Conservation (phyloP, 2,329 filamentous ascomycete species). For the Aspergillus viridinutans region DNA sequence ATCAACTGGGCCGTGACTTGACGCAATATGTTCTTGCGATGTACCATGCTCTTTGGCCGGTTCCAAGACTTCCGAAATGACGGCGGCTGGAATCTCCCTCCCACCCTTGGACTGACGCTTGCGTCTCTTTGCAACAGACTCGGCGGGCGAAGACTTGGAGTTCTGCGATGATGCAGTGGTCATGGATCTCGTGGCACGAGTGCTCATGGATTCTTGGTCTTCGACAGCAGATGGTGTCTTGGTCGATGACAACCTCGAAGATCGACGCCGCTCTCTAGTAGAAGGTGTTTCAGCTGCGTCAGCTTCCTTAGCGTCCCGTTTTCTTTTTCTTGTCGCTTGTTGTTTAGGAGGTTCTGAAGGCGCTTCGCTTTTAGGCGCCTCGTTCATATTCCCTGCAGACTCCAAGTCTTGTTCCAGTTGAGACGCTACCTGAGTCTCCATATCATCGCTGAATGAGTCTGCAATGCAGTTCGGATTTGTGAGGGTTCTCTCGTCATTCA, state of each 20-base stretch:
- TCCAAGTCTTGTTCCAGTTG: constrained; percentile 44
- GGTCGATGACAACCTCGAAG: constrained; percentile 21
- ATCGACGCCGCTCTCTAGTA: constrained; percentile 27
- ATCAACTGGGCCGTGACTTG: not conserved
- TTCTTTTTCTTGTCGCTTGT: constrained; percentile 31
- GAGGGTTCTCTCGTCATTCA: not conserved
- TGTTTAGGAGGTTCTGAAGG: constrained; percentile 3
- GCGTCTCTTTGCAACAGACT: constrained; percentile 22
- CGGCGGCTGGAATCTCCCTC: not conserved
- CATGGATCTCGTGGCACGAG: constrained; percentile 13
- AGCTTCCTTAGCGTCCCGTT: constrained; percentile 23
- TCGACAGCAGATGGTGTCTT: constrained; percentile 9
- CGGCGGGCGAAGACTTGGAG: constrained; percentile 13
- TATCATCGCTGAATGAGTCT: constrained; percentile 38
- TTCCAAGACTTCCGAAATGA: not conserved
- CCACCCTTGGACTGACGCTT: constrained; percentile 15
- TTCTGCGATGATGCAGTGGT: constrained; percentile 2
- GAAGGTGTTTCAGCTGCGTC: constrained; percentile 4
- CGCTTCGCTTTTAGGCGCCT: constrained; percentile 6
- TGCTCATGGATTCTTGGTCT: constrained; percentile 7
- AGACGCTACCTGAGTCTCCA: constrained; percentile 43
- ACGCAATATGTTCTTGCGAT: not conserved
- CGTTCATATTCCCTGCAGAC: constrained; percentile 30
- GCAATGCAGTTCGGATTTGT: constrained; percentile 19
- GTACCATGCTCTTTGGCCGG: not conserved